These are phyloP conservation scores for Syzygium oleosum DNA, from an alignment of 345 rosid species.

Conservation along the genomic window DNA sequence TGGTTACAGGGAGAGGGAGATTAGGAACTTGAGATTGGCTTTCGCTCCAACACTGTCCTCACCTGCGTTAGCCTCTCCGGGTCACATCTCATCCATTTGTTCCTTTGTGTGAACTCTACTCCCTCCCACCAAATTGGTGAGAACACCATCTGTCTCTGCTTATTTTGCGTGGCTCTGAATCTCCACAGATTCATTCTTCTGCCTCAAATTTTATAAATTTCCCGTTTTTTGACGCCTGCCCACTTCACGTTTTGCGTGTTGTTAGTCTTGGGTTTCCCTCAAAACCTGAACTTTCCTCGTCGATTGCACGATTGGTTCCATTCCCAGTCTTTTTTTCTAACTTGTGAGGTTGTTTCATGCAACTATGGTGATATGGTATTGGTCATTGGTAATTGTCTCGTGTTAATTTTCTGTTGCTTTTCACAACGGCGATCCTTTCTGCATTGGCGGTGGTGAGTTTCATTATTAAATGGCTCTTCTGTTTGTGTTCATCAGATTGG, in stretches of 20 bases:
- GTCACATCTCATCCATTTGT: background rate
- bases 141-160: background rate
- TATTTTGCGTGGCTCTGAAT: conserved; percentile 3
- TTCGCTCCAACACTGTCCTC: background rate
- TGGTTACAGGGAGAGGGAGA: background rate
- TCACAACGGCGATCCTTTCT: background rate
- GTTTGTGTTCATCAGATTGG: background rate
- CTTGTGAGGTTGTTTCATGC: background rate
- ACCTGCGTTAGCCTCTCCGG: background rate
- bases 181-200: background rate
- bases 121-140: background rate
- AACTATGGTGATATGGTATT: background rate
- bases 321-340: background rate
- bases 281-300: background rate
- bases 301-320: background rate
- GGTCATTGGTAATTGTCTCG: background rate
- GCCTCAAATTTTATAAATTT: background rate
- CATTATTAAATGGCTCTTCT: background rate
- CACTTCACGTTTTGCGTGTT: background rate
- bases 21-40: background rate
- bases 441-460: background rate
- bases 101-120: background rate
- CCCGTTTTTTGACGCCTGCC: background rate
- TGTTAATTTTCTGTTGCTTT: background rate
- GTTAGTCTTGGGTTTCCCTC: background rate